phyloP scores from a whole-genome alignment of 2,329 filamentous ascomycete species.

The Penicillium frequentans region DNA sequence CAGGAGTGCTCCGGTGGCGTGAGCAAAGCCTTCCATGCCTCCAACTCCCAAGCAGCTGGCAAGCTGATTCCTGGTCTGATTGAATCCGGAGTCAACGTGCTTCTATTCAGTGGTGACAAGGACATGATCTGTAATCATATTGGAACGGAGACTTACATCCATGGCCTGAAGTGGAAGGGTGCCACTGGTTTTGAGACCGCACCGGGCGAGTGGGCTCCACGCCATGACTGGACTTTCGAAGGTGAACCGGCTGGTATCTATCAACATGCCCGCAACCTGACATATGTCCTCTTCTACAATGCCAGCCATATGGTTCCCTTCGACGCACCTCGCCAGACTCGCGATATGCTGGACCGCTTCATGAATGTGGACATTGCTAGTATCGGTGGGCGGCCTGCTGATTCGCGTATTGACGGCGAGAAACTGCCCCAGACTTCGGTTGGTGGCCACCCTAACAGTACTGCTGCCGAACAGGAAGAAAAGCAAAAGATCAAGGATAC shows the following conservation, averaged over 20 bases:
- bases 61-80: conserved; percentile 76
- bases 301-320: conserved; percentile 98
- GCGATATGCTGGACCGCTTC: conserved; percentile 97
- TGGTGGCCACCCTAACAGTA: conserved; percentile 70
- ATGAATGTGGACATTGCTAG: conserved; percentile 87
- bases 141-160: conserved; percentile 87
- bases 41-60: conserved; percentile 71
- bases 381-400: conserved; percentile 77
- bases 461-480: conserved; percentile 64
- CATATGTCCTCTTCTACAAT: conserved; percentile 94
- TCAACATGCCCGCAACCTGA: conserved; percentile 91
- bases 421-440: conserved; percentile 76
- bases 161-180: conserved; percentile 87
- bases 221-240: conserved; percentile 91
- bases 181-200: conserved; percentile 87
- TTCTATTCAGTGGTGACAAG: conserved; percentile 90
- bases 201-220: conserved; percentile 86
- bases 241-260: conserved; percentile 85
- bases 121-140: conserved; percentile 97
- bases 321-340: conserved; percentile 78
- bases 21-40: conserved; percentile 66
- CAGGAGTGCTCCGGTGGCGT: conserved; percentile 84
- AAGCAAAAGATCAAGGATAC: conserved; percentile 76
- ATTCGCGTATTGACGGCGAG: conserved; percentile 82
- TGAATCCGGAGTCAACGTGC: conserved; percentile 67